Evolutionary conservation across 2,329 filamentous ascomycete genomes (phyloP).

Genomic region (Ambrosiella xylebori): DNA sequence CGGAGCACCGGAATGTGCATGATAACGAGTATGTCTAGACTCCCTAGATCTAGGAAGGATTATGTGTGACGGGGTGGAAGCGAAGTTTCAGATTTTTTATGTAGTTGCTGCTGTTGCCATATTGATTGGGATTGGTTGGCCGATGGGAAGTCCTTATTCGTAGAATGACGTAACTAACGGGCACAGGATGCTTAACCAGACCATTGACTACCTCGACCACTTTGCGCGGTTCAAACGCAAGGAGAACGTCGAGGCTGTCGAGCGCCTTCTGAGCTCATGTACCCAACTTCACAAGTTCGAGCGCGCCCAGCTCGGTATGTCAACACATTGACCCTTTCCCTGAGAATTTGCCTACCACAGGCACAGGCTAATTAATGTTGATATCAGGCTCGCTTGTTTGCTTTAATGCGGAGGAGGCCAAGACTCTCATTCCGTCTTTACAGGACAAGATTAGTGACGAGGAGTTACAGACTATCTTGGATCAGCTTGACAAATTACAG

Average conservation of each 20-base stretch:
- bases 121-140: background rate
- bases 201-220: conserved; percentile 78
- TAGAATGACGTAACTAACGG: background rate
- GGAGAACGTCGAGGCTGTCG: conserved; percentile 87
- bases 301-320: conserved; percentile 70
- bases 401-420: conserved; percentile 85
- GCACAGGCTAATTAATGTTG: conserved; percentile 3
- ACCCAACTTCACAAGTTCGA: conserved; percentile 80
- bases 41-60: background rate
- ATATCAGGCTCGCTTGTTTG: conserved; percentile 69
- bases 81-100: no score
- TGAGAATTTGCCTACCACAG: no score
- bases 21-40: conserved; percentile 56
- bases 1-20: conserved; percentile 65
- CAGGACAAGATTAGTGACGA: conserved; percentile 81
- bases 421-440: conserved; percentile 81
- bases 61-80: background rate
- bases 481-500: conserved; percentile 74
- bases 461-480: conserved; percentile 69
- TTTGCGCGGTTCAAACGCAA: conserved; percentile 94
- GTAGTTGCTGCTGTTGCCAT: background rate
- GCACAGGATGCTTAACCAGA: conserved; percentile 61
- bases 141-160: background rate
- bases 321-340: background rate
- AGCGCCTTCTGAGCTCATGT: conserved; percentile 65